Conservation (phyloP, 163 green algal species). For the Chlamydomonas reinhardtii region DNA sequence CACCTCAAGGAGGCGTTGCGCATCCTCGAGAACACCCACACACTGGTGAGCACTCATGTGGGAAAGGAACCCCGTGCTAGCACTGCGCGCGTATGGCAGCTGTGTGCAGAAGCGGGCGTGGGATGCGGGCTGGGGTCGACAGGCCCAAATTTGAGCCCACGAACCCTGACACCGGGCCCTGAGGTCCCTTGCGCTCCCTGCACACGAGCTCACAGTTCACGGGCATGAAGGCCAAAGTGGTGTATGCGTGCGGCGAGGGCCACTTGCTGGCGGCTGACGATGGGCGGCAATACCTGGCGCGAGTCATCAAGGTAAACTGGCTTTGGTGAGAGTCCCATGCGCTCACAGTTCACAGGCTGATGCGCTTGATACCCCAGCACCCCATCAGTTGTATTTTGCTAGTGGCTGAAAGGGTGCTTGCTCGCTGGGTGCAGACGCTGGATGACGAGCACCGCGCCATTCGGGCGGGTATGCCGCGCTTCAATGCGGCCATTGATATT, state of each 20-base stretch:
- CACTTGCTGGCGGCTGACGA: slow-evolving; percentile 37
- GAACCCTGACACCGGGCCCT: too few relatives aligned
- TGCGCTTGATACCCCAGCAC: background rate
- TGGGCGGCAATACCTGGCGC: slow-evolving; percentile 12
- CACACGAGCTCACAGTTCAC: slow-evolving; percentile 7
- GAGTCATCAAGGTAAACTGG: slow-evolving; percentile 7
- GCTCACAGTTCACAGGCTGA: too few relatives aligned
- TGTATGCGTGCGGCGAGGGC: slow-evolving; percentile 39
- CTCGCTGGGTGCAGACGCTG: background rate
- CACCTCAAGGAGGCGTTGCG: slow-evolving; percentile 43
- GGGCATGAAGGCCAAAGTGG: slow-evolving; percentile 39
- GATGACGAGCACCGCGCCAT: slow-evolving; percentile 30
- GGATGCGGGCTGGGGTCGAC: too few relatives aligned
- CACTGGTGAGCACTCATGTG: background rate
- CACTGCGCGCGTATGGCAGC: too few relatives aligned
- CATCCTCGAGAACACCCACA: slow-evolving; percentile 4
- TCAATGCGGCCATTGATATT: slow-evolving; percentile 16
- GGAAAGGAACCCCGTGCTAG: too few relatives aligned
- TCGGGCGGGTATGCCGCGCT: background rate
- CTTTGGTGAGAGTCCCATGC: background rate
- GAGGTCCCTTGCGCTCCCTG: too few relatives aligned
- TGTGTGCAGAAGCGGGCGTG: too few relatives aligned
- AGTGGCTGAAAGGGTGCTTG: too few relatives aligned
- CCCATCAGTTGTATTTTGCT: too few relatives aligned
- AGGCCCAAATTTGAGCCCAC: too few relatives aligned